Base-by-base conservation (phyloP, 1,284 basidiomycete genomes). In the Inonotus hispidus region DNA sequence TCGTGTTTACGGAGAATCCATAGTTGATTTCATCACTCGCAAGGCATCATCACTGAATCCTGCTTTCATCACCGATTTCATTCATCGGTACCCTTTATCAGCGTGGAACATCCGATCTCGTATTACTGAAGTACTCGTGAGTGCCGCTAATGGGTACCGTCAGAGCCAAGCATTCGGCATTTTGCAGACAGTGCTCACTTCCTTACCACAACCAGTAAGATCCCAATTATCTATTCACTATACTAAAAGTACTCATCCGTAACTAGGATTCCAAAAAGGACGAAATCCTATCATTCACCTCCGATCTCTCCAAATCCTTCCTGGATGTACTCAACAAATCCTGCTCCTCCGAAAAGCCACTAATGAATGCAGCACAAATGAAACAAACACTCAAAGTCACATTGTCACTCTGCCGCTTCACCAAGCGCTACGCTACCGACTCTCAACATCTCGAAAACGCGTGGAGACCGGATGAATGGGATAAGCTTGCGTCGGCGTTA, bases 351-450 rank as follows among this genome's bases (percentile, higher is more conserved):
- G 76, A 81, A 23, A 74, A 78, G 14, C 67, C 70, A 23, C 72
- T 75, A 3, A 73, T 90, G 59, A 89, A 84, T 29, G 78, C 88
- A 1, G 73, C 82, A 7, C 87, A 93, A 61, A 71, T 90, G 68
- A 96, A 93, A 72, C 90, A 93, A 32, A 73, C 93, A 14, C 73
- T 93, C 63, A 95, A 93, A 72, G 76, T 92, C 56, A 85, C 79
- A 0, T 74, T 93, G 6, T 73, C 82, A 21, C 82, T 84, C 38
- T 78, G 85, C 11, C 84, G 93, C 56, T 84, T 88, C 62, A 84
- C 85, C 52, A 82, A 80, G 62, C 78, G 75, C 23, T 69, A 82
- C 21, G 29, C 63, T 35, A 64, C 71, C 6, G 68, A 62, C 7
- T 46, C 65, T 6, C 70, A 67, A 11, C 69, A 71, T 13, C 60